phyloP scores from a whole-genome alignment of 352 stramenopile species.

The Peronospora destructor region DNA sequence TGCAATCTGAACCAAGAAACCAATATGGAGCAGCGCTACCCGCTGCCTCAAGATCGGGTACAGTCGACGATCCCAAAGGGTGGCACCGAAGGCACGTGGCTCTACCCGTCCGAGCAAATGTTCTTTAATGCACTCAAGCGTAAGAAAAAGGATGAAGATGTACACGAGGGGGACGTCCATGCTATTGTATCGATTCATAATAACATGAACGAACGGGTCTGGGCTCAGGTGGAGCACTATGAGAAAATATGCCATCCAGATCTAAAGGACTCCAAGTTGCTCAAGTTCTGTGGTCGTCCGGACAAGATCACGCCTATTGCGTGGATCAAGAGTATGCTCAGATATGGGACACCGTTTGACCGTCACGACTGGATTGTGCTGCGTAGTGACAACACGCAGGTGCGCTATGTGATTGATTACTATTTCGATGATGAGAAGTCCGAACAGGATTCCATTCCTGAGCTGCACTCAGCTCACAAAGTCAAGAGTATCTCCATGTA shows the following conservation, averaged over 20 bases:
- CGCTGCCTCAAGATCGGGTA: constrained; percentile 90
- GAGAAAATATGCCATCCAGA: constrained; percentile 87
- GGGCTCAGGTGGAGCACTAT: constrained; percentile 96
- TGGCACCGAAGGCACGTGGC: constrained; percentile 92
- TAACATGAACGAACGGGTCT: constrained; percentile 99
- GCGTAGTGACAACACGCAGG: constrained; percentile 81
- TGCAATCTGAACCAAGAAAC: constrained; percentile 93
- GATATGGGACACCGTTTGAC: constrained; percentile 92
- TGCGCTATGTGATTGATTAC: constrained; percentile 99
- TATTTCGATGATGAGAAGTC: constrained; percentile 91
- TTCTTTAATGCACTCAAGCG: constrained; percentile 97
- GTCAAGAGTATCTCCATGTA: constrained; percentile 89
- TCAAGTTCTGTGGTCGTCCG: constrained; percentile 95
- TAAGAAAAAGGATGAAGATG: constrained; percentile 96
- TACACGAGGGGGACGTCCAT: constrained; percentile 90
- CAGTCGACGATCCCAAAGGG: constrained; percentile 95
- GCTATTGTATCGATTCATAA: constrained; percentile 99
- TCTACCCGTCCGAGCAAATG: constrained; percentile 98
- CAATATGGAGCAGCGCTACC: constrained; percentile 82
- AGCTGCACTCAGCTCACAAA: constrained; percentile 76
- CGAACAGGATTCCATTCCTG: constrained; percentile 64
- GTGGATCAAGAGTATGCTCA: constrained; percentile 85
- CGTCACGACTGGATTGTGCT: constrained; percentile 97
- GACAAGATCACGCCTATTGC: constrained; percentile 94
- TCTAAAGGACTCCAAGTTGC: constrained; percentile 79